phyloP scores from a whole-genome alignment of 306 rosid species.

The Fragaria ananassa region DNA sequence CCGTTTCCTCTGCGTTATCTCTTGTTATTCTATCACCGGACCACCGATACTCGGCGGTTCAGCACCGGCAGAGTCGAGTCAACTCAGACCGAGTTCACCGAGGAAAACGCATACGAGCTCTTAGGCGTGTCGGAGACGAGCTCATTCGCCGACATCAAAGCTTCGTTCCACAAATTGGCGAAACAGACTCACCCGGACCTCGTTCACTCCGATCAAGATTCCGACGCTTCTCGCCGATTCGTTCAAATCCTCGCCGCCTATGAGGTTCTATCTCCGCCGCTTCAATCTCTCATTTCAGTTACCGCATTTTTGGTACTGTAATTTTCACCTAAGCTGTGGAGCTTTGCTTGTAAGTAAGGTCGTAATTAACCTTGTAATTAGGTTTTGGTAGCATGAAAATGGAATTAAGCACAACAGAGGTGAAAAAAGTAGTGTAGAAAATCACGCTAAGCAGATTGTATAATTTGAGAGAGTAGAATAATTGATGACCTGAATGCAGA shows the following conservation, averaged over 20 bases:
- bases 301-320: background rate
- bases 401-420: background rate
- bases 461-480: background rate
- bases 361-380: background rate
- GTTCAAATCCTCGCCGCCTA: conserved; percentile 91
- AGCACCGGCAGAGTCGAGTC: conserved; percentile 49
- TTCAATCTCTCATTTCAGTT: background rate
- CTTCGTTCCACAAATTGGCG: conserved; percentile 85
- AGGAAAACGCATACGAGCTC: conserved; percentile 73
- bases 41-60: conserved; percentile 37
- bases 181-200: conserved; percentile 97
- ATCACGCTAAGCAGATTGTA: background rate
- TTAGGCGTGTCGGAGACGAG: conserved; percentile 70
- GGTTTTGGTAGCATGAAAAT: background rate
- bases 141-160: conserved; percentile 78
- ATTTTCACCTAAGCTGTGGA: background rate
- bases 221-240: conserved; percentile 61
- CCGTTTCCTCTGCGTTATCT: conserved; percentile 21
- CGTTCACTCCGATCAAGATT: conserved; percentile 48
- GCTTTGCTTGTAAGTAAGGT: background rate
- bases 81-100: conserved; percentile 40
- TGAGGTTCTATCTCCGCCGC: conserved; percentile 46
- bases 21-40: conserved; percentile 21
- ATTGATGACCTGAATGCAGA: conserved; percentile 47
- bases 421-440: background rate